A percentile compares a stretch with the other conserved stretches of the same genome.
phyloP scores from a whole-genome alignment of 83 land plant genomes.

The Picea abies region DNA sequence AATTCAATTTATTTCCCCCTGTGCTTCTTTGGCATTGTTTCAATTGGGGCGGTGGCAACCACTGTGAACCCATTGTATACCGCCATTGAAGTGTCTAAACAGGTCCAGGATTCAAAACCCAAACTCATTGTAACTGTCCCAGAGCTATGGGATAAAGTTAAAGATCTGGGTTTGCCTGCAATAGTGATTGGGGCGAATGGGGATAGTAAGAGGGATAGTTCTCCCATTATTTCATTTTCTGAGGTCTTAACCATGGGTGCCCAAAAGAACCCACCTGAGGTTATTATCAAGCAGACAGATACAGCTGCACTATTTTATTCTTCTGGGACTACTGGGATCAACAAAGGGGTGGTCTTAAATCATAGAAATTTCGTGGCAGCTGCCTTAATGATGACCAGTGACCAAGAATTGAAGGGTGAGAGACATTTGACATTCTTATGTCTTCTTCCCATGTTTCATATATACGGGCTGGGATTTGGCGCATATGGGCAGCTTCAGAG shows the following conservation, averaged over 20 bases:
- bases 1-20: conserved; percentile 63
- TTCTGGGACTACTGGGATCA: conserved; percentile 46
- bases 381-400: conserved; percentile 23
- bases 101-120: conserved; percentile 58
- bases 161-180: conserved; percentile 23
- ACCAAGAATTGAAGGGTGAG: conserved; percentile 27
- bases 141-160: conserved; percentile 44
- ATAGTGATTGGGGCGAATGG: neutral
- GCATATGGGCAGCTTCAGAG: conserved; percentile 28
- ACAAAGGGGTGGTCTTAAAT: conserved; percentile 29
- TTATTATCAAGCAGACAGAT: conserved; percentile 19
- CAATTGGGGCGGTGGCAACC: conserved; percentile 65
- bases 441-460: conserved; percentile 76
- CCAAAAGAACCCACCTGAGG: neutral
- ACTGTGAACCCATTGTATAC: conserved; percentile 77
- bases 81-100: conserved; percentile 59
- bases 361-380: neutral
- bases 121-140: conserved; percentile 51
- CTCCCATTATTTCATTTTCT: too few species aligned
- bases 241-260: neutral
- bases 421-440: conserved; percentile 22
- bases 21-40: conserved; percentile 49
- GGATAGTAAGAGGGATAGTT: neutral
- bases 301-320: conserved; percentile 49
- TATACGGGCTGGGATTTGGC: conserved; percentile 58